Conservation (phyloP, 306 rosid species). For the Dryas octopetala region DNA sequence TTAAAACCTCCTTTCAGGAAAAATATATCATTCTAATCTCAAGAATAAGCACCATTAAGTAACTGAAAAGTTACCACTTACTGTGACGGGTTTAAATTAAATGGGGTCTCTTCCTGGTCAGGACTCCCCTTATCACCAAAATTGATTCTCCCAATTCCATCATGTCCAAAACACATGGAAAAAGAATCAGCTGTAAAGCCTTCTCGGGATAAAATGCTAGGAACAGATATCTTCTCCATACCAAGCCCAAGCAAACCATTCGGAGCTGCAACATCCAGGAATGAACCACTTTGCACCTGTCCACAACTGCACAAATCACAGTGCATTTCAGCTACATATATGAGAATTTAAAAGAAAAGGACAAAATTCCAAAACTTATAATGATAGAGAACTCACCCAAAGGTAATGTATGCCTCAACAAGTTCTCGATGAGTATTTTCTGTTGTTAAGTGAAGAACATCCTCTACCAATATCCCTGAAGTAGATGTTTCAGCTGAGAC, state of each 20-base stretch:
- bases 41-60: constrained; percentile 36
- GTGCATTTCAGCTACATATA: constrained; percentile 15
- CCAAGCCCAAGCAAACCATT: constrained; percentile 96
- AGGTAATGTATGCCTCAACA: constrained; percentile 73
- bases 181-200: constrained; percentile 84
- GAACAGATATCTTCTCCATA: constrained; percentile 96
- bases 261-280: constrained; percentile 91
- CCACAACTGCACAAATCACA: constrained; percentile 67
- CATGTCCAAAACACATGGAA: constrained; percentile 93
- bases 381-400: constrained; percentile 66
- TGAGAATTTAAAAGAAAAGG: not conserved
- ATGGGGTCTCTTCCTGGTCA: constrained; percentile 83
- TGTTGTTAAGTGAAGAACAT: constrained; percentile 68
- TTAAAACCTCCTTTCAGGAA: constrained; percentile 6
- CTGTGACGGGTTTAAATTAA: constrained; percentile 77
- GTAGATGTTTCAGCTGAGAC: constrained; percentile 88
- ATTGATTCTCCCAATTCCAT: constrained; percentile 87
- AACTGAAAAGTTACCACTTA: constrained; percentile 66
- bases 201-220: constrained; percentile 80
- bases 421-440: constrained; percentile 52
- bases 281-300: constrained; percentile 89
- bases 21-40: constrained; percentile 18
- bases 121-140: constrained; percentile 92
- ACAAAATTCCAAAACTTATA: not conserved
- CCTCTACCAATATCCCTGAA: constrained; percentile 78